These are phyloP conservation scores for Cystobasidiaceae sp. DNA, from an alignment of 1,284 basidiomycete species.

Conservation along the genomic window DNA sequence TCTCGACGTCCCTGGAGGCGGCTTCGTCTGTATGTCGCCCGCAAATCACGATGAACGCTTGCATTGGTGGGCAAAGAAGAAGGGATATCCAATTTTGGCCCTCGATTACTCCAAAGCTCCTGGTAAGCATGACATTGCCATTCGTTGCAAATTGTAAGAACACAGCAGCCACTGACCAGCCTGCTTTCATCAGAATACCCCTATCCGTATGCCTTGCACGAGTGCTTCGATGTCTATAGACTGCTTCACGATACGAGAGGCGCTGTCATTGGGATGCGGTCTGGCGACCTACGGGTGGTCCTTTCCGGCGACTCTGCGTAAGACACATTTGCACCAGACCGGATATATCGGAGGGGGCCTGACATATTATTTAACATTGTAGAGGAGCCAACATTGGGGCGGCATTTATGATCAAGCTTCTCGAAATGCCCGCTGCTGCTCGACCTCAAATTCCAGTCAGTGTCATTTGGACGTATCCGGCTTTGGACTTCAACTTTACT, in stretches of 20 bases:
- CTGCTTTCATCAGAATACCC: constrained; percentile 54
- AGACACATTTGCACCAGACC: constrained; percentile 43
- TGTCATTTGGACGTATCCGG: constrained; percentile 66
- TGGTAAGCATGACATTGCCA: constrained; percentile 44
- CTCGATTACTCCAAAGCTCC: constrained; percentile 96
- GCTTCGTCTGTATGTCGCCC: constrained; percentile 91
- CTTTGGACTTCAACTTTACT: constrained; percentile 91
- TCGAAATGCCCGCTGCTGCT: constrained; percentile 59
- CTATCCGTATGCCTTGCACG: constrained; percentile 90
- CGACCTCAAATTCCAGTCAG: constrained; percentile 62
- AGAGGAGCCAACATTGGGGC: constrained; percentile 81
- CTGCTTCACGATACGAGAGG: constrained; percentile 75
- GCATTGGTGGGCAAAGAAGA: constrained; percentile 72
- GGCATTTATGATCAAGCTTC: constrained; percentile 72
- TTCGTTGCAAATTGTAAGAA: not conserved
- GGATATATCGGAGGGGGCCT: not conserved
- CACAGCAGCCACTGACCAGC: not conserved
- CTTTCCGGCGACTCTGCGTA: constrained; percentile 88
- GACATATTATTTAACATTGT: constrained; percentile 1
- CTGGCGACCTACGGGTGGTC: constrained; percentile 60
- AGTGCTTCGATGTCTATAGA: constrained; percentile 84
- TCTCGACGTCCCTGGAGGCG: constrained; percentile 89
- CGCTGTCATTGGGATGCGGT: constrained; percentile 67
- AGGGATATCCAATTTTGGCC: constrained; percentile 72
- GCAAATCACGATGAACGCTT: constrained; percentile 95